Evolutionary conservation across 139 green algal species (phyloP).

Genomic region (Dunaliella sp.): DNA sequence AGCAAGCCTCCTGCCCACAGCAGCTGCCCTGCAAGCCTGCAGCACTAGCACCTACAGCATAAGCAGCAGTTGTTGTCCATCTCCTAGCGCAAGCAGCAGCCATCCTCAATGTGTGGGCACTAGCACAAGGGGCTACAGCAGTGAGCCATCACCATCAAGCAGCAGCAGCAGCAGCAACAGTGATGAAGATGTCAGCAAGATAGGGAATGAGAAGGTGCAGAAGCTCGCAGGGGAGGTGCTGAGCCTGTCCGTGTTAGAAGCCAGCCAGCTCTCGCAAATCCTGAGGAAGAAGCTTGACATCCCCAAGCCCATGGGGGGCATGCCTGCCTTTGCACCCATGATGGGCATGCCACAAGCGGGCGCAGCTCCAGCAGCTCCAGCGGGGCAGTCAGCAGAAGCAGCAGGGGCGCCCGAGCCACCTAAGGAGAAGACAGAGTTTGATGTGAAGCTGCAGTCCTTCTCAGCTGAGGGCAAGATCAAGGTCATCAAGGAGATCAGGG

Average conservation of each 20-base stretch:
- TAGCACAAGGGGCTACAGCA: neutral
- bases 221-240: slow-evolving; percentile 71
- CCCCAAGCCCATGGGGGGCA: slow-evolving; percentile 25
- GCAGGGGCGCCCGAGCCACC: slow-evolving; percentile 41
- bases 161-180: too few relatives aligned
- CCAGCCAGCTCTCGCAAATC: slow-evolving; percentile 69
- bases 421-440: slow-evolving; percentile 84
- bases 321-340: slow-evolving; percentile 41
- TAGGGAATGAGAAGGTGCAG: slow-evolving; percentile 48
- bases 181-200: neutral
- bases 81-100: too few relatives aligned
- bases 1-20: too few relatives aligned
- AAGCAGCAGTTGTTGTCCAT: too few relatives aligned
- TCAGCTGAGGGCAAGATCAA: slow-evolving; percentile 94
- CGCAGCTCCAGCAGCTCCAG: slow-evolving; percentile 16
- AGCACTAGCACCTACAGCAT: too few relatives aligned
- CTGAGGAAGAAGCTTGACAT: slow-evolving; percentile 70
- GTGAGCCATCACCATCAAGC: too few relatives aligned
- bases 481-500: slow-evolving; percentile 98
- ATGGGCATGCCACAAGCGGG: slow-evolving; percentile 20
- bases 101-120: neutral
- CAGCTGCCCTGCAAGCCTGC: too few relatives aligned
- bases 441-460: slow-evolving; percentile 93
- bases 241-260: slow-evolving; percentile 74
- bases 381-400: slow-evolving; percentile 18